phyloP scores from a whole-genome alignment of 1,284 basidiomycete species.

The Anthracocystis setariae region DNA sequence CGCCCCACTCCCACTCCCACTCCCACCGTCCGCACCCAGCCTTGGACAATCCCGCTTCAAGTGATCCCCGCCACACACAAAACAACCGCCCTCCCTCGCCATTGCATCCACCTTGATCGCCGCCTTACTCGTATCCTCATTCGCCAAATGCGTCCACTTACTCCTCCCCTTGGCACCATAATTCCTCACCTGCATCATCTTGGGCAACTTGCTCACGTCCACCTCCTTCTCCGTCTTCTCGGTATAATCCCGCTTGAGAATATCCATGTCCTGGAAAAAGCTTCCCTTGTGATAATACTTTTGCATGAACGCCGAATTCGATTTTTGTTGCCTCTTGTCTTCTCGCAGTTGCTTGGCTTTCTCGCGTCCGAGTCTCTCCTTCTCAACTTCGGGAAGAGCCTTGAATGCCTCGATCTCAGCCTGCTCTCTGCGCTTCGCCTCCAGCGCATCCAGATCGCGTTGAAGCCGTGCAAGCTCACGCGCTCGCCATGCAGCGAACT shows the following conservation, averaged over 20 bases:
- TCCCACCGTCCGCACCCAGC: constrained; percentile 14
- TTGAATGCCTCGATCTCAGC: constrained; percentile 89
- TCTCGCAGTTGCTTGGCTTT: constrained; percentile 13
- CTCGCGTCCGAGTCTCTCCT: constrained; percentile 67
- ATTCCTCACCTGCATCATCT: constrained; percentile 96
- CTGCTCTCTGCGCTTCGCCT: constrained; percentile 80
- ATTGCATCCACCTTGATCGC: constrained; percentile 50
- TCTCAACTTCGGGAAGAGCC: constrained; percentile 89
- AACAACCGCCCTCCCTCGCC: constrained; percentile 76
- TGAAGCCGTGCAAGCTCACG: constrained; percentile 91
- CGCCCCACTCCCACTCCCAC: constrained; percentile 12
- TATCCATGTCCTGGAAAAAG: constrained; percentile 90
- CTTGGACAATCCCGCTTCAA: constrained; percentile 66
- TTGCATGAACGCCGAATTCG: constrained; percentile 90
- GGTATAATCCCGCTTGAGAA: constrained; percentile 87
- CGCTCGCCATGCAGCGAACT: constrained; percentile 95
- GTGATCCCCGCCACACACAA: constrained; percentile 74
- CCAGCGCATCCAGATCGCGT: constrained; percentile 85
- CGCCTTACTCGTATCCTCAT: constrained; percentile 82
- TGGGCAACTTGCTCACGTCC: constrained; percentile 85
- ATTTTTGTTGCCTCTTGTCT: constrained; percentile 73
- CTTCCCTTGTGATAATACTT: constrained; percentile 99
- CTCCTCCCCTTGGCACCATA: constrained; percentile 92
- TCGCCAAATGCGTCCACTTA: constrained; percentile 82
- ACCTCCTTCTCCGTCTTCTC: constrained; percentile 83